Percentiles rank a stretch among this genome's conserved stretches.
phyloP scores from a whole-genome alignment of 192 early-diverging fungal genomes.

The Coemansia biformis region DNA sequence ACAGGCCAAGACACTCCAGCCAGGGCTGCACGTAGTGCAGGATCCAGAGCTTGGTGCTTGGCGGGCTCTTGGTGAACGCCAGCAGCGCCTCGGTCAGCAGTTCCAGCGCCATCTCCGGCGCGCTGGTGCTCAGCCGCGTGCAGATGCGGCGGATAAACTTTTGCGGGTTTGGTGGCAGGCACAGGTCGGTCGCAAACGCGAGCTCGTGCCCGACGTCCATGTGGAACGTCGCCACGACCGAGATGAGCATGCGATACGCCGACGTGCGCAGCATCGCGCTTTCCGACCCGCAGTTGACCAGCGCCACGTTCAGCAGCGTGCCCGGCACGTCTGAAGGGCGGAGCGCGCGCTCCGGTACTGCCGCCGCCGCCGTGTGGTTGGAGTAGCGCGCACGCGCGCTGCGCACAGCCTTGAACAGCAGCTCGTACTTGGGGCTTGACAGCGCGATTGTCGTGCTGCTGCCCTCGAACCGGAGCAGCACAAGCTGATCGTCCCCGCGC shows the following conservation, averaged over 20 bases:
- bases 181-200: constrained; percentile 72
- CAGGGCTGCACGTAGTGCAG: constrained; percentile 90
- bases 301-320: constrained; percentile 84
- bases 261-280: constrained; percentile 75
- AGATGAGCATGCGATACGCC: constrained; percentile 87
- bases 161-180: constrained; percentile 84
- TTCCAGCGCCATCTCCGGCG: constrained; percentile 79
- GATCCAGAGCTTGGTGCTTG: constrained; percentile 70
- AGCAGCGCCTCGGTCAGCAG: constrained; percentile 81
- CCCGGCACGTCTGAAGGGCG: constrained; percentile 87
- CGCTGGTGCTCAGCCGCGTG: constrained; percentile 66
- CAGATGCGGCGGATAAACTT: constrained; percentile 81
- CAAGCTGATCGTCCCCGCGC: constrained; percentile 56
- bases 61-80: constrained; percentile 70
- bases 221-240: constrained; percentile 71
- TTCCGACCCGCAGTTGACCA: constrained; percentile 81
- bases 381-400: constrained; percentile 67
- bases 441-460: constrained; percentile 61
- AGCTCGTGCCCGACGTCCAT: constrained; percentile 81
- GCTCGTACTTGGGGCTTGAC: constrained; percentile 67
- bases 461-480: constrained; percentile 72
- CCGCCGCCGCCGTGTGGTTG: constrained; percentile 30
- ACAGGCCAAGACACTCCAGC: constrained; percentile 72
- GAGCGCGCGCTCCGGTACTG: constrained; percentile 71
- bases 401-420: constrained; percentile 62